These are phyloP conservation scores for Jaenimonas drosophilae DNA, from an alignment of 208 protist species.

Conservation along the genomic window DNA sequence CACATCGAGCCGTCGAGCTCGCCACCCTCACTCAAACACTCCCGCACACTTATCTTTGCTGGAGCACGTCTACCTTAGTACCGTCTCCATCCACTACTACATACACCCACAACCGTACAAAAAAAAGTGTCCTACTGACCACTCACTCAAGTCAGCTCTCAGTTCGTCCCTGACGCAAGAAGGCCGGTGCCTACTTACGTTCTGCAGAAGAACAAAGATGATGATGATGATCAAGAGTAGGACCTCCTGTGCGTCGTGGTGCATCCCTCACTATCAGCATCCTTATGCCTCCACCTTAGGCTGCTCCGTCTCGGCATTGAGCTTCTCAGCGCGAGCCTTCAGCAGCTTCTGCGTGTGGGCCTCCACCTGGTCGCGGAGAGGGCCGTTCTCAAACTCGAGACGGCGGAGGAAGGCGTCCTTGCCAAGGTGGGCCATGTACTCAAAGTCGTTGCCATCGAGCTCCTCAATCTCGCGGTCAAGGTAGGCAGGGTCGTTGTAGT, in stretches of 20 bases:
- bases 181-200: no score
- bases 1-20: no score
- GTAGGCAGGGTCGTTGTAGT: conserved; percentile 91
- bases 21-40: no score
- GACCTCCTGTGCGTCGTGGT: no score
- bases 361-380: conserved; percentile 88
- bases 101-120: neutral
- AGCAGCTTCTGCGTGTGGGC: conserved; percentile 82
- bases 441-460: conserved; percentile 87
- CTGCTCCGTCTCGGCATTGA: conserved; percentile 19
- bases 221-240: conserved; percentile 1
- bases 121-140: conserved; percentile 5
- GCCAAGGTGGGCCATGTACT: conserved; percentile 74
- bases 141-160: no score
- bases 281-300: conserved; percentile 2
- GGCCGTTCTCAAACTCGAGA: conserved; percentile 91
- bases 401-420: conserved; percentile 89
- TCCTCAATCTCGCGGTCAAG: conserved; percentile 79
- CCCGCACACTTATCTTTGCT: no score
- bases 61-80: no score
- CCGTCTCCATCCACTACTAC: neutral
- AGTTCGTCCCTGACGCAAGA: no score
- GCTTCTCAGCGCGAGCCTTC: conserved; percentile 47
- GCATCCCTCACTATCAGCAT: no score
- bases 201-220: conserved; percentile 3